Conservation (phyloP, 1,139 yeast species). For the Nematodospora anomalae region DNA sequence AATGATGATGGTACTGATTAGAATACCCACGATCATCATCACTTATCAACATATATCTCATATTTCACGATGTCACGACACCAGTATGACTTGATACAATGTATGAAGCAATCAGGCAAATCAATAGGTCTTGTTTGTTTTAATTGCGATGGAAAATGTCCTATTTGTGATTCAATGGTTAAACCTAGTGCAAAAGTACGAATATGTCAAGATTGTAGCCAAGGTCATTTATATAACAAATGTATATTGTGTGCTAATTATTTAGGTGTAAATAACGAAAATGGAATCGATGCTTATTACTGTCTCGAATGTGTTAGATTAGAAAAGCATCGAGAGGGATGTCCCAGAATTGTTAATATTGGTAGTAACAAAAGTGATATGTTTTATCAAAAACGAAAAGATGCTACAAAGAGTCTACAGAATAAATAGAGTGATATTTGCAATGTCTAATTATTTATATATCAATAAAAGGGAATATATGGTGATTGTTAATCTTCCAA, state of each 20-base stretch:
- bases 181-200: conserved; percentile 71
- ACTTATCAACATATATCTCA: not conserved
- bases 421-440: conserved; percentile 3
- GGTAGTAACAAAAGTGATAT: conserved; percentile 75
- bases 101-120: conserved; percentile 85
- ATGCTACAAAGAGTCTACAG: conserved; percentile 5
- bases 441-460: conserved; percentile 1
- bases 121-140: conserved; percentile 70
- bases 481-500: conserved; percentile 13
- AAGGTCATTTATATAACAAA: conserved; percentile 60
- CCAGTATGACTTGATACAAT: conserved; percentile 82
- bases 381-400: conserved; percentile 52
- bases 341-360: conserved; percentile 80
- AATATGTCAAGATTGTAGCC: conserved; percentile 83
- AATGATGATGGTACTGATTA: conserved; percentile 1
- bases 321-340: conserved; percentile 89
- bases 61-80: conserved; percentile 71
- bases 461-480: not conserved
- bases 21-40: not conserved
- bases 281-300: conserved; percentile 68
- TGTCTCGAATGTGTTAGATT: conserved; percentile 81
- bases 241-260: conserved; percentile 74
- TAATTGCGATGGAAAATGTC: conserved; percentile 91
- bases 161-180: conserved; percentile 85
- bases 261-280: conserved; percentile 43